Base-by-base conservation (phyloP, 495 filamentous ascomycete genomes). In the Annulohypoxylon bovei region DNA sequence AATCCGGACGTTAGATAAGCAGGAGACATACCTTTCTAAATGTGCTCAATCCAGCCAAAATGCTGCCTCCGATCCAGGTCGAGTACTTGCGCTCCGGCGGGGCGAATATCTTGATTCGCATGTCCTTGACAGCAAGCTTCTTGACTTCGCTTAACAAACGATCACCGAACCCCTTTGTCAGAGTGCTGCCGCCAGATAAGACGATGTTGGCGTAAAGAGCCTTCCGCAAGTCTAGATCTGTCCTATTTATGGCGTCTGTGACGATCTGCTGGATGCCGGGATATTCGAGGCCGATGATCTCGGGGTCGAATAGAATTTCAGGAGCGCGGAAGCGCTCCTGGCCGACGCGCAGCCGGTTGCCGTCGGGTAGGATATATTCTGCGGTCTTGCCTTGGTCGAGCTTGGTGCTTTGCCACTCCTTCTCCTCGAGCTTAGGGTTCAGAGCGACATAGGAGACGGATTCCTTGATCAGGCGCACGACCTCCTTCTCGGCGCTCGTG, bases 71-170 rank as follows among this genome's bases (percentile, higher is more conserved):
- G 75, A 98, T 98, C 95, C 95, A 99, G 25, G 93, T 98, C 62
- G 92, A 97, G 81, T 98, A 99, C 80, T 98, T 97, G 62, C 95
- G 88, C 83, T 99, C 95, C 1, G 96, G 93, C 60, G 95, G 95
- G 23, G 95, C 95, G 79, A 96, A 97, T 65, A 99, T 99, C 81
- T 97, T 95, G 78, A 99, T 98, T 73, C 93, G 89, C 96, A 97
- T 99, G 75, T 99, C 95, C 82, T 97, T 97, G 57, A 97, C 93
- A 9, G 95, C 95, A 22, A 98, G 82, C 67, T 90, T 85, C 80
- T 97, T 95, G 67, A 99, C 91, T 80, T 99, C 95, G 66, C 90
- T 89, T 76, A 98, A 85, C 70, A 99, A 80, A 16, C 95, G 87
- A 77, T 98, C 94, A n/a, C 95, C 95, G 79, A 99, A 99, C 46